Conservation (phyloP, 805 yeast species). For the Metschnikowia noctiluminum region DNA sequence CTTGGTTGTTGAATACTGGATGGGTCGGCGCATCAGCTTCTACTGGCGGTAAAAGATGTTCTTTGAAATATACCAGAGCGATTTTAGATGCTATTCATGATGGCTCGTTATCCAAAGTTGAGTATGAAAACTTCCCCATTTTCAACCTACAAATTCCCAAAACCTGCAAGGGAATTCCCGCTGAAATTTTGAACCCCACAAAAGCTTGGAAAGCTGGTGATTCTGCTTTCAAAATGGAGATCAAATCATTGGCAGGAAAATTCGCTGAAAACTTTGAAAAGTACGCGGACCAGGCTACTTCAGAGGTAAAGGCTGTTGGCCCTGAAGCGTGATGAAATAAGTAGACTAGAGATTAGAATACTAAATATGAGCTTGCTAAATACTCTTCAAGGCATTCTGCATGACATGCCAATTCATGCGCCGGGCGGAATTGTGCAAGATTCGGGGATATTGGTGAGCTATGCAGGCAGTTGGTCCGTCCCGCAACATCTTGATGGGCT, state of each 20-base stretch:
- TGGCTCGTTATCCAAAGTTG: slow-evolving; percentile 77
- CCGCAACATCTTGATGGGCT: background rate
- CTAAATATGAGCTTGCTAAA: no score
- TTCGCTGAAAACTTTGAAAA: slow-evolving; percentile 85
- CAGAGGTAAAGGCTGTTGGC: slow-evolving; percentile 90
- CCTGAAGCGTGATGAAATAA: slow-evolving; percentile 45
- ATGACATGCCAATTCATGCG: no score
- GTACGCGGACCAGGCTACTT: slow-evolving; percentile 77
- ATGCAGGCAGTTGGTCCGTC: background rate
- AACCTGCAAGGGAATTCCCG: slow-evolving; percentile 76
- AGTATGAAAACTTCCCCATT: slow-evolving; percentile 79
- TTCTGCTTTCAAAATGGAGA: slow-evolving; percentile 36
- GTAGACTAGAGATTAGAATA: no score
- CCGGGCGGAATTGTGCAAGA: background rate
- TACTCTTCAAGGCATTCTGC: no score
- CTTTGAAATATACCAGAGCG: slow-evolving; percentile 95
- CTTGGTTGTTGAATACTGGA: slow-evolving; percentile 97
- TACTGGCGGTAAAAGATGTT: slow-evolving; percentile 95
- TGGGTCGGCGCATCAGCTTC: slow-evolving; percentile 96
- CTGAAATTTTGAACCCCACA: slow-evolving; percentile 81
- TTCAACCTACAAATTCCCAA: slow-evolving; percentile 89
- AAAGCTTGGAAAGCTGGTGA: slow-evolving; percentile 63
- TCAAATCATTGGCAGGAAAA: slow-evolving; percentile 64
- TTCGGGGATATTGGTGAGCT: background rate
- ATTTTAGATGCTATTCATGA: slow-evolving; percentile 91